Evolutionary conservation across 1,284 basidiomycete species (phyloP).

Genomic region (Peniophora sp.): DNA sequence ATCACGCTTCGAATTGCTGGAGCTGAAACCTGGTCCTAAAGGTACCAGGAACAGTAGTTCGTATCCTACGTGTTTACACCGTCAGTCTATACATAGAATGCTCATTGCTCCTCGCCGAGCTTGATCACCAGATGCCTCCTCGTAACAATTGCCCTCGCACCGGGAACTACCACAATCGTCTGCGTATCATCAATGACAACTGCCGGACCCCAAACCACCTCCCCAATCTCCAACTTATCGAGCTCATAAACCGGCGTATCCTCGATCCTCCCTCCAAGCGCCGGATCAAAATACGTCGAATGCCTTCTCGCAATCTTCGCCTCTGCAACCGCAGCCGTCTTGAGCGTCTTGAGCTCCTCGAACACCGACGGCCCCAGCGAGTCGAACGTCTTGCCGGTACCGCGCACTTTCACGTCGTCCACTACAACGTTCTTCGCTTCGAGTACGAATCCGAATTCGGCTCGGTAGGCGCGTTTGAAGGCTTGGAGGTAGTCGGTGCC

Average conservation of each 20-base stretch:
- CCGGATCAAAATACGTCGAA: constrained; percentile 74
- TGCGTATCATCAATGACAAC: constrained; percentile 92
- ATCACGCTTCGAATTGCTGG: too few species aligned
- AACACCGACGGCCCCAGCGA: constrained; percentile 77
- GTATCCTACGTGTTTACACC: too few species aligned
- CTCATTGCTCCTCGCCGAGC: constrained; percentile 28
- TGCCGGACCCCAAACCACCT: constrained; percentile 72
- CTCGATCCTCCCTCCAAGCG: constrained; percentile 50
- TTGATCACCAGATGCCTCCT: constrained; percentile 71
- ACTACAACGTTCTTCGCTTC: constrained; percentile 76
- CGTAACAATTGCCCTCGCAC: constrained; percentile 56
- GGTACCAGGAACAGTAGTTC: too few species aligned
- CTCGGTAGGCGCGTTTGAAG: constrained; percentile 72
- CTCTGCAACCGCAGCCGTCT: constrained; percentile 31
- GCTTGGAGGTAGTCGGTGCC: constrained; percentile 76
- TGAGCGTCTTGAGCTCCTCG: constrained; percentile 51
- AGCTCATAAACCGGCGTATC: constrained; percentile 79
- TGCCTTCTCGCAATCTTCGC: constrained; percentile 42
- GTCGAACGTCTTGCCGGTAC: constrained; percentile 87
- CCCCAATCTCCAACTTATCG: constrained; percentile 58
- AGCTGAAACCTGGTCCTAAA: too few species aligned
- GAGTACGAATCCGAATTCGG: constrained; percentile 89
- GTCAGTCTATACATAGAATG: too few species aligned
- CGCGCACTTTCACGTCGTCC: constrained; percentile 88
- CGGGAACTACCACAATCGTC: constrained; percentile 79